Evolutionary conservation across 2,329 filamentous ascomycete species (phyloP), one percentile per base, ranked within the genome.

Genomic region (Curvularia sp.): DNA sequence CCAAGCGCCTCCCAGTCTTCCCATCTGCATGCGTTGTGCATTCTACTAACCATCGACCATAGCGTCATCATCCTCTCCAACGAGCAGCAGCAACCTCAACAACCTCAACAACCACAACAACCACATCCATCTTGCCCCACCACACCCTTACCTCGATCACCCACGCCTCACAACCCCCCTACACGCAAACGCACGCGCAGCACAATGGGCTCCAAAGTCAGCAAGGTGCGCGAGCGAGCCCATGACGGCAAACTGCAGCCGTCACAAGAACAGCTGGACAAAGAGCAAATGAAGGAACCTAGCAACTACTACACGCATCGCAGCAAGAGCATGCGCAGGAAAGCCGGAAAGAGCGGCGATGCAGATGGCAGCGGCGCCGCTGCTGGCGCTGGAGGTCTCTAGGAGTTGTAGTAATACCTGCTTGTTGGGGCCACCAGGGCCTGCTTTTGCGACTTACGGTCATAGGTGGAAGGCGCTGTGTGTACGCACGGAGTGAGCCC

Each of bases 231-330:
- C 8, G 59, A 59, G 30, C 34, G 61, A 6, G 49, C 60, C 7
- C 41, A 59, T 13, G 49, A 58, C 21, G 68, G 65, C 58, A 71
- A 71, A 49, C 57, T 72, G n/a, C 68, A 73, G 53, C 65, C 67
- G 7, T 64, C 63, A n/a, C 53, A 55, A 21, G 53, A 67, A 4
- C 68, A 67, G 39, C 58, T 63, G 15, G 73, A 75, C 47, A 75
- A 74, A 38, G 72, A 58, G n/a, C 65, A 75, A 48, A 73, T 75
- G 72, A 70, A 73, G 57, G 73, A 75, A 39, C 73, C 73, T 2
- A 47, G 55, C 12, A 74, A 74, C 36, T 75, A 75, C 61, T 75
- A 75, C 59, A 58, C 67, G 36, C 66, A 69, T 34, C 66, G 73
- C 2, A 74, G 71, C 34, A 74, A 74, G 64, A 72, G 68, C 25